Conservation (phyloP, 2,329 filamentous ascomycete genomes). For the Cytospora mali region DNA sequence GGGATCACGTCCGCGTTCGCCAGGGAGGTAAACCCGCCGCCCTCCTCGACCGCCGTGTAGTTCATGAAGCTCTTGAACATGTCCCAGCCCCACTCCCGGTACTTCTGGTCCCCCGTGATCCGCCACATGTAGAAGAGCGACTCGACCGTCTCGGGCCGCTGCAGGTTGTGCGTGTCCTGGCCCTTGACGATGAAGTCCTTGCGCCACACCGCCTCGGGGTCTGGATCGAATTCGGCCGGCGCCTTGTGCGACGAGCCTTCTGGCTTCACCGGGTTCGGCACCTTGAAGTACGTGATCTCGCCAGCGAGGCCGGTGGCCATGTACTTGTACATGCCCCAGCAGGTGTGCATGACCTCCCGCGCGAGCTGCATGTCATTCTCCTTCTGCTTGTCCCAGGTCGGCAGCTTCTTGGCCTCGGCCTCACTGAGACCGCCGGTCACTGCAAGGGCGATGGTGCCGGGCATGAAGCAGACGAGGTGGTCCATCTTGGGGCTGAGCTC, state of each 20-base stretch:
- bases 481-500: conserved; percentile 89
- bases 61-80: conserved; percentile 94
- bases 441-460: conserved; percentile 88
- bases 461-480: conserved; percentile 96
- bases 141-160: conserved; percentile 96
- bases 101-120: conserved; percentile 86
- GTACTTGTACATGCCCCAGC: conserved; percentile 95
- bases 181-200: conserved; percentile 77
- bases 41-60: conserved; percentile 77
- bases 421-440: conserved; percentile 80
- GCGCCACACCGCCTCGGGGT: conserved; percentile 66
- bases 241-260: conserved; percentile 56
- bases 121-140: conserved; percentile 98
- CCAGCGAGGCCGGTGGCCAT: conserved; percentile 90
- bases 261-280: conserved; percentile 68
- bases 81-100: conserved; percentile 97
- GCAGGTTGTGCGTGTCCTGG: conserved; percentile 90
- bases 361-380: conserved; percentile 88
- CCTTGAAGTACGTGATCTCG: conserved; percentile 90
- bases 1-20: conserved; percentile 74
- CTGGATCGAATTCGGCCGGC: conserved; percentile 53
- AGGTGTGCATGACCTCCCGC: conserved; percentile 90
- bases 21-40: conserved; percentile 81
- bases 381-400: conserved; percentile 75
- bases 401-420: conserved; percentile 70